A percentile compares a stretch with the other conserved stretches of the same genome.
Evolutionary conservation across 2,329 filamentous ascomycete species (phyloP).

Genomic region (Incumbomyces lentus): DNA sequence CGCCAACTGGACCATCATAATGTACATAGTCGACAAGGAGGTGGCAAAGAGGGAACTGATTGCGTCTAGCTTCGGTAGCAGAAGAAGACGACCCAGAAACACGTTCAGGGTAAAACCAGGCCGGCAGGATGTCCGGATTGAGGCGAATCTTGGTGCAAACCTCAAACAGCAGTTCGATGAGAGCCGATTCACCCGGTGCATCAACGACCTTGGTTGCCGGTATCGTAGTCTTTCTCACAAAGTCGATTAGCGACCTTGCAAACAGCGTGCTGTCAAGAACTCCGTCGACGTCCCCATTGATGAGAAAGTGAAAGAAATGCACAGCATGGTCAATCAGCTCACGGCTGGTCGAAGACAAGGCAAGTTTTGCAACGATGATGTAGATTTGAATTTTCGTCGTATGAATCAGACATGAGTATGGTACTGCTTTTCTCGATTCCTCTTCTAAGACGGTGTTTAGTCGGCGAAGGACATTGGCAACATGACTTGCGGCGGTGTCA

Average conservation of each 20-base stretch:
- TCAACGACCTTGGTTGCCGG: slow-evolving; percentile 57
- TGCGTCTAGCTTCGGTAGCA: slow-evolving; percentile 72
- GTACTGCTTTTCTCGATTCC: slow-evolving; percentile 76
- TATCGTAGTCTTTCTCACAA: slow-evolving; percentile 57
- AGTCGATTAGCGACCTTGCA: slow-evolving; percentile 74
- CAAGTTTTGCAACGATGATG: slow-evolving; percentile 78
- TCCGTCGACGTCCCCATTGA: slow-evolving; percentile 93
- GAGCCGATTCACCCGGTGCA: slow-evolving; percentile 71
- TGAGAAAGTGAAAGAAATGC: slow-evolving; percentile 76
- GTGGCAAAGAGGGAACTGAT: slow-evolving; percentile 93
- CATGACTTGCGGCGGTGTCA: slow-evolving; percentile 38
- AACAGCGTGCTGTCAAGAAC: slow-evolving; percentile 82
- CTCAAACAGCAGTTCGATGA: slow-evolving; percentile 89
- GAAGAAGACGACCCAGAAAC: slow-evolving; percentile 31
- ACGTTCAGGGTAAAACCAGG: slow-evolving; percentile 70
- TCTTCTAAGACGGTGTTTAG: slow-evolving; percentile 65
- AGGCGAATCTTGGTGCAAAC: slow-evolving; percentile 93
- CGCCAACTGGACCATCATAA: slow-evolving; percentile 84
- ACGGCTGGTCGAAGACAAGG: slow-evolving; percentile 72
- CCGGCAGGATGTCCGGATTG: slow-evolving; percentile 72
- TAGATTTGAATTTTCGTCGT: slow-evolving; percentile 81
- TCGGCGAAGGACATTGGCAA: slow-evolving; percentile 45
- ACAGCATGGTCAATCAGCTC: slow-evolving; percentile 77
- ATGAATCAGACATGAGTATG: slow-evolving; percentile 85
- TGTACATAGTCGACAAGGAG: slow-evolving; percentile 94